Evolutionary conservation across 805 yeast genomes (phyloP).

Genomic region (Kluyveromyces nonfermentans): DNA sequence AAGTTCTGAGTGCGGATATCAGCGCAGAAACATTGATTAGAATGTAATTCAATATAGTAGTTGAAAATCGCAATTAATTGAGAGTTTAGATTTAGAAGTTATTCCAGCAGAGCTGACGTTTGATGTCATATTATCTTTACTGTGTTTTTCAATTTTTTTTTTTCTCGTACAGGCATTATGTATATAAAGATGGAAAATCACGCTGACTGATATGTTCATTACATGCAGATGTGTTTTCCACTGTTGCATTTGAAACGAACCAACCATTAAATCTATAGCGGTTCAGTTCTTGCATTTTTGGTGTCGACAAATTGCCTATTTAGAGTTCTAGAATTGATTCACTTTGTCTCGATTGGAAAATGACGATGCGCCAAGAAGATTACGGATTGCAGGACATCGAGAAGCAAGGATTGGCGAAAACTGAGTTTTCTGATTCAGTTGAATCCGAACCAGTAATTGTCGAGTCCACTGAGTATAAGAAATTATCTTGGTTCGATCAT

Average conservation of each 20-base stretch:
- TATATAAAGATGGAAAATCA: not conserved
- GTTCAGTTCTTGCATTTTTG: not conserved
- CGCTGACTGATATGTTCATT: no score
- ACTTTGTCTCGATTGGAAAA: not conserved
- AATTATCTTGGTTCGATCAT: conserved; percentile 17
- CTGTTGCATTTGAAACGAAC: no score
- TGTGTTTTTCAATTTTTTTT: no score
- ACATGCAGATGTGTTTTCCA: no score
- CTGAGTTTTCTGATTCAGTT: conserved; percentile 5
- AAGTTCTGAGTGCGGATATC: no score
- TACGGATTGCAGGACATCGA: conserved; percentile 9
- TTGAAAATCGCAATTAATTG: no score
- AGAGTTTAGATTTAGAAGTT: no score
- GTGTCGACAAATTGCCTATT: not conserved
- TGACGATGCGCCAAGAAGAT: conserved; percentile 5
- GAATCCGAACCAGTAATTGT: conserved; percentile 7
- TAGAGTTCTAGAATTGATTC: not conserved
- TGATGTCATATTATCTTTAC: not conserved
- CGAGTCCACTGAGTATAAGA: conserved; percentile 10
- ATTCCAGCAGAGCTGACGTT: not conserved
- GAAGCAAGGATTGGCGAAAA: conserved; percentile 5
- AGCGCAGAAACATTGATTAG: not conserved
- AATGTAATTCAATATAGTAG: not conserved
- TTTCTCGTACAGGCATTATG: not conserved
- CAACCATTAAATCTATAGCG: not conserved